Conservation (phyloP, 345 rosid genomes). For the Melaleuca quinquenervia region DNA sequence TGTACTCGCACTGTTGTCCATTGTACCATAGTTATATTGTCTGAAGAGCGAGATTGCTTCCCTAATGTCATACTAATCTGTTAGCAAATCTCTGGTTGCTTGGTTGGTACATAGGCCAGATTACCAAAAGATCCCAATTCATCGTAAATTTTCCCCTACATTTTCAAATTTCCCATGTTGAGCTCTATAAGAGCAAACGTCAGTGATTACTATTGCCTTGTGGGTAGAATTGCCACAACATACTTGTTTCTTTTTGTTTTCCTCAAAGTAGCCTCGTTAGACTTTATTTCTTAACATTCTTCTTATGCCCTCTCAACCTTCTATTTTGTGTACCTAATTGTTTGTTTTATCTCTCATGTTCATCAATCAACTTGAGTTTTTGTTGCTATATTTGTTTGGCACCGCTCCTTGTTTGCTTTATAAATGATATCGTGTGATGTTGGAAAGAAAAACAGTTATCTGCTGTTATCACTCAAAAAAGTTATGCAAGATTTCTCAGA, state of each 20-base stretch:
- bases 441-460: neutral
- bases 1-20: neutral
- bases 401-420: neutral
- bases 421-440: neutral
- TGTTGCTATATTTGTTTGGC: neutral
- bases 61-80: neutral
- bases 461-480: neutral
- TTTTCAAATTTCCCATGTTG: neutral
- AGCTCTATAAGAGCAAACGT: neutral
- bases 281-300: neutral
- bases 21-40: neutral
- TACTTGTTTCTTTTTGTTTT: neutral
- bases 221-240: neutral
- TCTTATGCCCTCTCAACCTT: neutral
- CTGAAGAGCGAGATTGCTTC: neutral
- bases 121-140: neutral
- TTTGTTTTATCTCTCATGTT: neutral
- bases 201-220: neutral
- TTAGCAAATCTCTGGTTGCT: neutral
- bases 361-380: neutral
- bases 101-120: neutral
- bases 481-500: neutral
- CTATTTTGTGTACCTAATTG: neutral
- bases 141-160: neutral
- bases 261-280: neutral